phyloP scores from a whole-genome alignment of 2,329 filamentous ascomycete genomes.

The Chaetomium globosum region DNA sequence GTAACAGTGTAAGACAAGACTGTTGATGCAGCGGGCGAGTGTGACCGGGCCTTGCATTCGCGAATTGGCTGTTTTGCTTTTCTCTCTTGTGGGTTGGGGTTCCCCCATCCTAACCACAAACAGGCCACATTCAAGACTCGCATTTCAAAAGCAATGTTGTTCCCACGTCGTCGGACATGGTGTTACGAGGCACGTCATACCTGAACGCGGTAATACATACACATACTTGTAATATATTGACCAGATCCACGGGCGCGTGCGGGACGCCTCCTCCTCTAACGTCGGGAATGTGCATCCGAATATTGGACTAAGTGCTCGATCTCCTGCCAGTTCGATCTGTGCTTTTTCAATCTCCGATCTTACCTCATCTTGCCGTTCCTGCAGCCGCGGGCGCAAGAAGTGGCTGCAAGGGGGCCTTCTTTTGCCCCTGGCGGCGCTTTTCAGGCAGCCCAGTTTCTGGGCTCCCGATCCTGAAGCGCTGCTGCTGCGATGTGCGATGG shows the following conservation, averaged over 20 bases:
- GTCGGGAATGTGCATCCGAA: background rate
- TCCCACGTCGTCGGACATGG: background rate
- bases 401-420: conserved; percentile 16
- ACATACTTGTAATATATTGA: background rate
- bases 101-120: background rate
- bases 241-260: background rate
- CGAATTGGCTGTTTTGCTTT: background rate
- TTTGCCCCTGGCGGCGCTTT: conserved; percentile 1
- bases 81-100: conserved; percentile 1
- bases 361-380: conserved; percentile 7
- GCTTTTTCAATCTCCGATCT: conserved; percentile 20
- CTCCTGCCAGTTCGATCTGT: conserved; percentile 12
- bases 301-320: conserved; percentile 11
- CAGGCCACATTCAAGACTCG: background rate
- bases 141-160: background rate
- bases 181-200: conserved; percentile 11
- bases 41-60: background rate
- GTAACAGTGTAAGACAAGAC: conserved; percentile 17
- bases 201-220: background rate
- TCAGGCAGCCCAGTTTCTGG: conserved; percentile 28
- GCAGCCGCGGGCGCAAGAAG: conserved; percentile 8
- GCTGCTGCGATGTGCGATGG: background rate
- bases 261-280: background rate
- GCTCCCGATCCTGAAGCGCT: conserved; percentile 23
- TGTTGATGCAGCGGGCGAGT: conserved; percentile 7